Conservation (phyloP, 805 yeast genomes). For the Candida germanica region DNA sequence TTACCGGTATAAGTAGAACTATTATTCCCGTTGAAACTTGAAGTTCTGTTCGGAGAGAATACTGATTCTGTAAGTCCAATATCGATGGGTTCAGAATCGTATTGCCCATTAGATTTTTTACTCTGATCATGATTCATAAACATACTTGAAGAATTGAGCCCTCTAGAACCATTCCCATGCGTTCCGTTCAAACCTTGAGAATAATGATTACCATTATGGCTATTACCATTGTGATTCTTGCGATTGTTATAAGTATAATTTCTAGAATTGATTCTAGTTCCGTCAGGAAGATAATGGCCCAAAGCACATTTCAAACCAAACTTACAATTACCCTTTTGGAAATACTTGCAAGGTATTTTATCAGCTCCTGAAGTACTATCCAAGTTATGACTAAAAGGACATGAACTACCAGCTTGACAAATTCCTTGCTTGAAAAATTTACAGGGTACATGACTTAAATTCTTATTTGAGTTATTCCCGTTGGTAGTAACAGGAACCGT, state of each 20-base stretch:
- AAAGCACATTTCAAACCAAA: slow-evolving; percentile 93
- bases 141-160: no score
- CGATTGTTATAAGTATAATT: slow-evolving; percentile 1
- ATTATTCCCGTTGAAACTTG: no score
- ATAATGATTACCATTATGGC: no score
- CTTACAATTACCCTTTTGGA: slow-evolving; percentile 94
- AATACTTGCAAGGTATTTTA: slow-evolving; percentile 80
- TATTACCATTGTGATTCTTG: not conserved
- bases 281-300: slow-evolving; percentile 88
- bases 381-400: slow-evolving; percentile 85
- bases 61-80: no score
- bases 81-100: slow-evolving; percentile 8
- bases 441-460: slow-evolving; percentile 92
- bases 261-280: slow-evolving; percentile 66
- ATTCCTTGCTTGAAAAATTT: slow-evolving; percentile 89
- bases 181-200: no score
- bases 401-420: slow-evolving; percentile 90
- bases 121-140: not conserved
- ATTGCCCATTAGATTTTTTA: not conserved
- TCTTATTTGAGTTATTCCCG: slow-evolving; percentile 30
- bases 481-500: slow-evolving; percentile 16
- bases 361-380: slow-evolving; percentile 53
- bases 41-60: no score
- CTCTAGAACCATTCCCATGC: no score
- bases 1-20: no score